Base-by-base conservation (phyloP, 1,284 basidiomycete genomes). In the Cutaneotrichosporon mucoides region DNA sequence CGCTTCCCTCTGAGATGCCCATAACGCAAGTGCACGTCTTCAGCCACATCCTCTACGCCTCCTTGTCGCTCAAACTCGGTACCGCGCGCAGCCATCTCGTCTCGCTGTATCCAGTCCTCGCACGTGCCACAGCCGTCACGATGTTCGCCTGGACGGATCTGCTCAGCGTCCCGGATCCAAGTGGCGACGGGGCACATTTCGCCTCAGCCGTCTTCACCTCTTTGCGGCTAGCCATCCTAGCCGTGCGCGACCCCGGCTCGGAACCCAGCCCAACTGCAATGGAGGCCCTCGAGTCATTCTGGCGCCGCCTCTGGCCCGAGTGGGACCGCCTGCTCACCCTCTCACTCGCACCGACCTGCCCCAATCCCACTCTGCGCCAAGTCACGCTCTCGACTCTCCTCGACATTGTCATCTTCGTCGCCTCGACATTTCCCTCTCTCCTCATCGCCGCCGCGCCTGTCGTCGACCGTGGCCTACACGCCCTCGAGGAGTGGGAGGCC, bases 221-320 rank as follows among this genome's bases (percentile, higher is more conserved):
- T 5, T 57, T 70, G 35, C 65, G 73, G 0, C 53, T 73, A 6
- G 61, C 67, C 0, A 40, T 71, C 4, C 51, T 74, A 10, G 68
- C 66, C 2, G 38, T 65, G 11, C 33, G 48, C 4, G 65, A 63
- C 44, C 45, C 43, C 24, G 35, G 35, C 8, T 3, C 34, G 11
- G 33, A 48, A 43, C 41, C 48, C 45, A 43, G 33, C n/a, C 52
- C 48, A 10, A 51, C 53, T 7, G 48, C 57, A 4, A 15, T 60
- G 6, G 66, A 67, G 35, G 65, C 53, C 43, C 57, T 72, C 37
- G 61, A 63, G 33, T 53, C 52, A 0, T 66, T 73, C 13, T 75
- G 71, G 72, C 59, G 50, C 16, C 62, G 71, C 24, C 63, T 73
- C n/a, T 72, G 73, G 70, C 70, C 75, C 1, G 73, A 76, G 51